A percentile compares a stretch with the other conserved stretches of the same genome.
These are phyloP conservation scores for Tuctoria greenei DNA, from an alignment of 176 grass and related monocot species.

Conservation along the genomic window DNA sequence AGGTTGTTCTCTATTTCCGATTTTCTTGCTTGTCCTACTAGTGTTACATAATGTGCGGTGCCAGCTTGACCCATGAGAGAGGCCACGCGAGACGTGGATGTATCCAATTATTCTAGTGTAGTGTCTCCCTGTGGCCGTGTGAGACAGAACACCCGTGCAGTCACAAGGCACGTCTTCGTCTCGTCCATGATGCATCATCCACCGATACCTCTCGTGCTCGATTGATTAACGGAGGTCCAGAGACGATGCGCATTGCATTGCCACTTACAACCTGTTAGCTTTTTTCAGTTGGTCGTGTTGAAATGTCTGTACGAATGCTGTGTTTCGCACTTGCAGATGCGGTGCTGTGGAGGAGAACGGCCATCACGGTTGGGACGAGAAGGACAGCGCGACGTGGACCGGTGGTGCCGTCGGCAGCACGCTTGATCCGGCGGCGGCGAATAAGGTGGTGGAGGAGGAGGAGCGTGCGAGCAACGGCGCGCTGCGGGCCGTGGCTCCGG, in stretches of 20 bases:
- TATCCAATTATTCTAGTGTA: conserved; percentile 40
- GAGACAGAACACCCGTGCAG: conserved; percentile 34
- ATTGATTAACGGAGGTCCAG: too few relatives aligned
- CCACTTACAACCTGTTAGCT: not conserved
- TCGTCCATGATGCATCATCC: not conserved
- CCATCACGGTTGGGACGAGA: not conserved
- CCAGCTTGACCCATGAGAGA: conserved; percentile 30
- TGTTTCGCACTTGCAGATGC: conserved; percentile 13
- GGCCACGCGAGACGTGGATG: not conserved
- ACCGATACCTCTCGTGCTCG: conserved; percentile 1
- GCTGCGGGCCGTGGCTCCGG: not conserved
- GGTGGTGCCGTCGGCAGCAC: not conserved
- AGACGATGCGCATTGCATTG: too few relatives aligned
- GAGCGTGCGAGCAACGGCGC: not conserved
- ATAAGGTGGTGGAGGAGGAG: not conserved
- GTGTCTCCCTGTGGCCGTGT: not conserved
- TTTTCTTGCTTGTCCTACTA: not conserved
- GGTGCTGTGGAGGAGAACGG: conserved; percentile 5
- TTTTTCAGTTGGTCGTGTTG: not conserved
- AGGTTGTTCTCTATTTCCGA: not conserved
- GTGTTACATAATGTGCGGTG: conserved; percentile 42
- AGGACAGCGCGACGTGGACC: not conserved
- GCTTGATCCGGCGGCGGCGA: not conserved
- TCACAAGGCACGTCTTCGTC: conserved; percentile 25
- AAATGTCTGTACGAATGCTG: not conserved